Evolutionary conservation across 305 asterid species (phyloP).

Genomic region (Petunia hybrid): DNA sequence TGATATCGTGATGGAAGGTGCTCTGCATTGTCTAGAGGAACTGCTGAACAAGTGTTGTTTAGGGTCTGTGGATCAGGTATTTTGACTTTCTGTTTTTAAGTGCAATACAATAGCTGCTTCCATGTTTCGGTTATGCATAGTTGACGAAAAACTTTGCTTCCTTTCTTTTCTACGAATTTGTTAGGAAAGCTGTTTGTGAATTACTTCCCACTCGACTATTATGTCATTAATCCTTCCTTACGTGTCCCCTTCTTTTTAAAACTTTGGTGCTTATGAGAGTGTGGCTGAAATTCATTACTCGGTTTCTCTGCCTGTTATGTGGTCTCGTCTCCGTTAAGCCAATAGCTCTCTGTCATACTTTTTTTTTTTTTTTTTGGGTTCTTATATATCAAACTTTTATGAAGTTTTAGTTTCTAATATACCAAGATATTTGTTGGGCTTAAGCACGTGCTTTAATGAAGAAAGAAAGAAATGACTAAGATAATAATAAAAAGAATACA

Average conservation of each 20-base stretch:
- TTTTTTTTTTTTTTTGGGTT: neutral
- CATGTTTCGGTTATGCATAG: neutral
- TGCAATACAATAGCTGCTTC: constrained; percentile 27
- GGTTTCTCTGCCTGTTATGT: neutral
- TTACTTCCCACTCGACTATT: neutral
- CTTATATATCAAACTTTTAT: neutral
- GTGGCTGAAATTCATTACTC: neutral
- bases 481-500: neutral
- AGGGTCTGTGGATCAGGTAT: constrained; percentile 91
- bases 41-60: constrained; percentile 75
- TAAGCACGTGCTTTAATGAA: neutral
- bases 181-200: constrained; percentile 8
- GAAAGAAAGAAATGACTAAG: neutral
- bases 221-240: neutral
- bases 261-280: neutral
- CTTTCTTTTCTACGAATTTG: constrained; percentile 23
- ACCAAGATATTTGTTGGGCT: neutral
- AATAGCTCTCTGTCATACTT: constrained; percentile 15
- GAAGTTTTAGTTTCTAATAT: neutral
- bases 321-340: neutral
- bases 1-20: constrained; percentile 84
- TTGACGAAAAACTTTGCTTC: neutral
- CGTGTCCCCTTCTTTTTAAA: too few species aligned
- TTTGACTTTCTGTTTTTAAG: constrained; percentile 22
- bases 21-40: constrained; percentile 77